phyloP scores from a whole-genome alignment of 2,329 filamentous ascomycete genomes.

The Fusarium sp. region DNA sequence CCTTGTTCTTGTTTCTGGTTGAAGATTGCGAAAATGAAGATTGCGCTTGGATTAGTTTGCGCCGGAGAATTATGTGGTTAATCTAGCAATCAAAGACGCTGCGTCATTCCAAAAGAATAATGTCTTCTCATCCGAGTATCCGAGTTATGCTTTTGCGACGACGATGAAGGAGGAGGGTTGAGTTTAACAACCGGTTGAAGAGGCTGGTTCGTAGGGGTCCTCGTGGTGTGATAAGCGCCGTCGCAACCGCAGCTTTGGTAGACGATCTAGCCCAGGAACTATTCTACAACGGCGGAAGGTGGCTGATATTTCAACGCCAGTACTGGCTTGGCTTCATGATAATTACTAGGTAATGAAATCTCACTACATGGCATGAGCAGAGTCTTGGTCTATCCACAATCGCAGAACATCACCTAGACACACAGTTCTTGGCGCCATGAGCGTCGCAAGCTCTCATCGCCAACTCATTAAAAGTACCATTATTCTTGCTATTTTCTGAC shows the following conservation, averaged over 20 bases:
- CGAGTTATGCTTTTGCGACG: slow-evolving; percentile 2
- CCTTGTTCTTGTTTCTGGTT: slow-evolving; percentile 20
- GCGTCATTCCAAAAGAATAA: slow-evolving; percentile 14
- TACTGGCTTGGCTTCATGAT: background rate
- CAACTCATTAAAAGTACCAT: slow-evolving; percentile 26
- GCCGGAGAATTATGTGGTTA: slow-evolving; percentile 12
- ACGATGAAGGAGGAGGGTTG: slow-evolving; percentile 20
- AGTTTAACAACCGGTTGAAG: slow-evolving; percentile 19
- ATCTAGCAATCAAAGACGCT: background rate
- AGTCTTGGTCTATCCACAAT: slow-evolving; percentile 35
- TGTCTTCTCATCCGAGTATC: slow-evolving; percentile 9
- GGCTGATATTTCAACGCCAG: slow-evolving; percentile 40
- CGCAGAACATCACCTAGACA: slow-evolving; percentile 5
- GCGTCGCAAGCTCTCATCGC: slow-evolving; percentile 43
- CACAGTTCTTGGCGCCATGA: slow-evolving; percentile 35
- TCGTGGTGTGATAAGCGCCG: slow-evolving; percentile 45
- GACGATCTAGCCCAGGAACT: slow-evolving; percentile 10
- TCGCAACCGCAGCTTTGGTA: slow-evolving; percentile 29
- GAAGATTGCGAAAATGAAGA: slow-evolving; percentile 8
- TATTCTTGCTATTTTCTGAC: slow-evolving; percentile 37
- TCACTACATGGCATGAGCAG: slow-evolving; percentile 5
- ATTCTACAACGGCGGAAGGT: slow-evolving; percentile 22
- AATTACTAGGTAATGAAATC: slow-evolving; percentile 13
- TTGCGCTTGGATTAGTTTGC: slow-evolving; percentile 22
- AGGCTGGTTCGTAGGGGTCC: slow-evolving; percentile 36